Conservation (phyloP, 306 rosid genomes). For the Gleditsia sinensis region DNA sequence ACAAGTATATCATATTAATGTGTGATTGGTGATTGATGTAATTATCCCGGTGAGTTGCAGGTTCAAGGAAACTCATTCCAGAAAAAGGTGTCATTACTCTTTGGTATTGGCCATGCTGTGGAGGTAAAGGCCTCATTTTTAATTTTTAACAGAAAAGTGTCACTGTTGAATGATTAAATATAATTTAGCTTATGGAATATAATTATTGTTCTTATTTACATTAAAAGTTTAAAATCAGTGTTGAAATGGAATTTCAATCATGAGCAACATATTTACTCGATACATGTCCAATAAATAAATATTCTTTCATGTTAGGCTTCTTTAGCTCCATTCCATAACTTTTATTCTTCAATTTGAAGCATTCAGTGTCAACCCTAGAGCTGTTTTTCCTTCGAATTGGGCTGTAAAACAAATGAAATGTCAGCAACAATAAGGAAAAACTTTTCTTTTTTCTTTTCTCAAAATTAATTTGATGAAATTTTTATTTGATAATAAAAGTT, state of each 20-base stretch:
- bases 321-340: neutral
- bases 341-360: neutral
- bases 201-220: neutral
- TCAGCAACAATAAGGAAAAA: neutral
- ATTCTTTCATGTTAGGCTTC: neutral
- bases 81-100: slow-evolving; percentile 77
- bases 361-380: neutral
- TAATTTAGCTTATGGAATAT: slow-evolving; percentile 2
- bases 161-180: slow-evolving; percentile 15
- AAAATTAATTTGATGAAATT: neutral
- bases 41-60: slow-evolving; percentile 52
- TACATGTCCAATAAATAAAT: neutral
- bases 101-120: slow-evolving; percentile 80
- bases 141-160: slow-evolving; percentile 12
- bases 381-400: neutral
- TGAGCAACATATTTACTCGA: slow-evolving; percentile 20
- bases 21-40: slow-evolving; percentile 12
- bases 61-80: slow-evolving; percentile 96
- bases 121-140: slow-evolving; percentile 61
- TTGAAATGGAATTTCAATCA: slow-evolving; percentile 29
- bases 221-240: slow-evolving; percentile 23
- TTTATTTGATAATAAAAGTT: slow-evolving; percentile 1
- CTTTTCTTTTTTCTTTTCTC: neutral
- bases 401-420: neutral
- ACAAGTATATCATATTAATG: neutral